These are phyloP conservation scores for Pythium dissotocum DNA, from an alignment of 352 stramenopile species.

Conservation along the genomic window DNA sequence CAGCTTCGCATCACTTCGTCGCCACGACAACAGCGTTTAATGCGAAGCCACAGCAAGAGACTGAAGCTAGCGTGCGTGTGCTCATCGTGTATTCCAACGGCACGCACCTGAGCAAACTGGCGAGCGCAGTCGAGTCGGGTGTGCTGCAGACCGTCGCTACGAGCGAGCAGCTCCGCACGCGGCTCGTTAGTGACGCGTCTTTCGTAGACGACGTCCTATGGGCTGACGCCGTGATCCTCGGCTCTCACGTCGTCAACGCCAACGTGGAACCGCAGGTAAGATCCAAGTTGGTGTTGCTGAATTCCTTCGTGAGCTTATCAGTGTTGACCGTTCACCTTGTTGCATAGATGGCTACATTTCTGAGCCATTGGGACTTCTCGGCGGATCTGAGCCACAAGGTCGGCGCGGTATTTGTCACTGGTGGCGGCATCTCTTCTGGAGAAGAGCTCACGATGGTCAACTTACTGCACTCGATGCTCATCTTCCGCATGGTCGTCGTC, in stretches of 20 bases:
- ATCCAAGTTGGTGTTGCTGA: not conserved
- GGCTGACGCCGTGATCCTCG: slow-evolving; percentile 84
- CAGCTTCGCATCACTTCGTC: not conserved
- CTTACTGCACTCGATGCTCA: slow-evolving; percentile 84
- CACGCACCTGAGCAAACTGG: slow-evolving; percentile 71
- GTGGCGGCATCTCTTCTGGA: slow-evolving; percentile 75
- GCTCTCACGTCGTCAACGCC: slow-evolving; percentile 84
- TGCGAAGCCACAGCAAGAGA: not conserved
- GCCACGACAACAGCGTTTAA: not conserved
- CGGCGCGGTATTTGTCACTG: slow-evolving; percentile 84
- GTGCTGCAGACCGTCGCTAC: slow-evolving; percentile 37
- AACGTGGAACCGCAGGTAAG: slow-evolving; percentile 85
- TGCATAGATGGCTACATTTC: slow-evolving; percentile 60
- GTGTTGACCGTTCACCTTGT: not conserved
- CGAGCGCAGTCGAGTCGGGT: slow-evolving; percentile 59
- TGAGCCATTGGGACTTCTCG: slow-evolving; percentile 71
- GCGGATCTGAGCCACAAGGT: slow-evolving; percentile 83
- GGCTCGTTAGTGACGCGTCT: slow-evolving; percentile 59
- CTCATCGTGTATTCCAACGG: slow-evolving; percentile 77
- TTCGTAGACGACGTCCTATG: slow-evolving; percentile 80
- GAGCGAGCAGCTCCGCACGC: slow-evolving; percentile 47
- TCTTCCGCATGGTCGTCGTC: slow-evolving; percentile 87
- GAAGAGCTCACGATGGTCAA: slow-evolving; percentile 88
- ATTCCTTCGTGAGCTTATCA: not conserved
- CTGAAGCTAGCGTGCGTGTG: slow-evolving; percentile 37